Percentiles rank a stretch among this genome's conserved stretches.
These are phyloP conservation scores for Cyclotella distinguenda DNA, from an alignment of 108 stramenopile species.

Conservation along the genomic window DNA sequence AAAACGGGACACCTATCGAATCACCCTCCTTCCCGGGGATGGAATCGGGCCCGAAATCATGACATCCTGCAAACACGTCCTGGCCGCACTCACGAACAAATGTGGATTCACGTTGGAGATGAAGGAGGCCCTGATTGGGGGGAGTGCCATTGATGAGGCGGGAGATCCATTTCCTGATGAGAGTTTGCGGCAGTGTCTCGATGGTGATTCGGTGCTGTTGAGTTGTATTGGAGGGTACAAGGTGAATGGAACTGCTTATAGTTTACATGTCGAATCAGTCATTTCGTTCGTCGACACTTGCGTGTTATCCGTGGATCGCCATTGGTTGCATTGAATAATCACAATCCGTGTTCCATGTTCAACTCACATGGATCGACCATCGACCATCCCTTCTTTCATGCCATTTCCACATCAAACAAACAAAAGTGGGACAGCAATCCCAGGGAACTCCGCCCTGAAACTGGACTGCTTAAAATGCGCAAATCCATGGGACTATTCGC, in stretches of 20 bases:
- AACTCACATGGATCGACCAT: too few relatives aligned
- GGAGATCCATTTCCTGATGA: slow-evolving; percentile 94
- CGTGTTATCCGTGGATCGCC: too few relatives aligned
- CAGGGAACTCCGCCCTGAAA: slow-evolving; percentile 92
- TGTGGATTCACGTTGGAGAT: slow-evolving; percentile 83
- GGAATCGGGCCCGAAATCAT: slow-evolving; percentile 96
- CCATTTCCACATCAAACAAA: background rate
- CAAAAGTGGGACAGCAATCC: slow-evolving; percentile 92
- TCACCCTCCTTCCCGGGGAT: slow-evolving; percentile 90
- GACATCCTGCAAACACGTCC: slow-evolving; percentile 74
- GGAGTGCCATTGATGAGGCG: slow-evolving; percentile 91
- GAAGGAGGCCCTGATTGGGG: slow-evolving; percentile 95
- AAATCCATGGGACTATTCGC: slow-evolving; percentile 96
- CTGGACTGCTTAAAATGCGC: slow-evolving; percentile 94
- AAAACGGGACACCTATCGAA: slow-evolving; percentile 78
- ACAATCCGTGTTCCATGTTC: too few relatives aligned
- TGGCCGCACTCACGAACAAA: slow-evolving; percentile 60
- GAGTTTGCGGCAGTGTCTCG: slow-evolving; percentile 79
- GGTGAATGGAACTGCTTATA: too few relatives aligned
- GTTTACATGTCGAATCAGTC: too few relatives aligned
- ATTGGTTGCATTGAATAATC: too few relatives aligned
- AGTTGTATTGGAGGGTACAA: slow-evolving; percentile 98
- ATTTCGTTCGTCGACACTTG: too few relatives aligned
- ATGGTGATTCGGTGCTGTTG: slow-evolving; percentile 91
- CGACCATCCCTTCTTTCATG: background rate